A percentile compares a stretch with the other conserved stretches of the same genome.
Conservation (phyloP, 257 asterid species). For the Leptodermis oblonga region DNA sequence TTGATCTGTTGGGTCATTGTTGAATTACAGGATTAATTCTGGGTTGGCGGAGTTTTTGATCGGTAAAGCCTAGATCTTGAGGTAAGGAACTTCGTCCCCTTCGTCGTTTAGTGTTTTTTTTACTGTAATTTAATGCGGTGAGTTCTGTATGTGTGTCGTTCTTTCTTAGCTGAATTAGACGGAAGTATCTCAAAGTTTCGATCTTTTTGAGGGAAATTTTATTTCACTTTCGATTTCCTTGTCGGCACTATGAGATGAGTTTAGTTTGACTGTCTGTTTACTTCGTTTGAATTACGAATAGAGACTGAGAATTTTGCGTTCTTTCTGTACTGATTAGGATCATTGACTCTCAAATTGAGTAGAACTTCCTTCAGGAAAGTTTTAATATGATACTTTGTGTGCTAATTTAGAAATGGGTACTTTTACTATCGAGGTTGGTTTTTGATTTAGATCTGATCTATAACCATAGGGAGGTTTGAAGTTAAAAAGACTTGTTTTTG, state of each 20-base stretch:
- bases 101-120: background rate
- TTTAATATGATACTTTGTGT: background rate
- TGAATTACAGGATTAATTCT: slow-evolving; percentile 3
- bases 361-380: background rate
- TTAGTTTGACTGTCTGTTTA: slow-evolving; percentile 13
- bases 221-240: background rate
- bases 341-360: background rate
- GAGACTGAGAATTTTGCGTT: background rate
- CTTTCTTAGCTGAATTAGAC: background rate
- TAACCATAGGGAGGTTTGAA: slow-evolving; percentile 10
- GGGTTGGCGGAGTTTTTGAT: slow-evolving; percentile 6
- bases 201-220: background rate
- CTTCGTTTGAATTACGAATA: background rate
- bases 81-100: slow-evolving; percentile 21
- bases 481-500: background rate
- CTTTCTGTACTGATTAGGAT: background rate
- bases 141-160: background rate
- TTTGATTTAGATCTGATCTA: slow-evolving; percentile 39
- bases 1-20: slow-evolving; percentile 26
- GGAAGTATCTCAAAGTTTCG: background rate
- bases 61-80: slow-evolving; percentile 27
- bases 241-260: background rate
- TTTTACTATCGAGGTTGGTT: slow-evolving; percentile 7
- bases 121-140: background rate
- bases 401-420: slow-evolving; percentile 3